A percentile compares a stretch with the other conserved stretches of the same genome.
Evolutionary conservation across 176 grass and related monocot species (phyloP).

Genomic region (Carex pumila): DNA sequence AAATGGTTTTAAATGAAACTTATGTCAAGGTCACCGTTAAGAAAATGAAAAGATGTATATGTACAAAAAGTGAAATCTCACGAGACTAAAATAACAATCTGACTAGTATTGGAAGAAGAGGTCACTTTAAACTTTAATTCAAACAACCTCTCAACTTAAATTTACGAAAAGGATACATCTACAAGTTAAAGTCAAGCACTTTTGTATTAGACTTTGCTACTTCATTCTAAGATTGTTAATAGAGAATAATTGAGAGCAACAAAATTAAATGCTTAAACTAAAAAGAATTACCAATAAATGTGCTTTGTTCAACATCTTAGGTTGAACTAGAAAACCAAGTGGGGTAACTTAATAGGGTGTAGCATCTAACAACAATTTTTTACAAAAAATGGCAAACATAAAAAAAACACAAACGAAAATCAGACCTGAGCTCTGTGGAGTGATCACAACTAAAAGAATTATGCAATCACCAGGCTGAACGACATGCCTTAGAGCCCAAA

Average conservation of each 20-base stretch:
- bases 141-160: slow-evolving; percentile 9
- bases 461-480: slow-evolving; percentile 86
- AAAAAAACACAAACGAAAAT: slow-evolving; percentile 18
- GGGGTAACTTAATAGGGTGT: not conserved
- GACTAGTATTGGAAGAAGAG: not conserved
- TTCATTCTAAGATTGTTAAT: not conserved
- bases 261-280: slow-evolving; percentile 3
- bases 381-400: not conserved
- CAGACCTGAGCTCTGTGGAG: slow-evolving; percentile 71
- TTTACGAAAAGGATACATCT: not conserved
- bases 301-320: not conserved
- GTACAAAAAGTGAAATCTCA: not conserved
- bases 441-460: slow-evolving; percentile 70
- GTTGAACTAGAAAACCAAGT: not conserved
- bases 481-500: slow-evolving; percentile 91
- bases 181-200: not conserved
- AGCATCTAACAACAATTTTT: not conserved
- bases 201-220: not conserved
- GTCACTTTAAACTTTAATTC: slow-evolving; percentile 27
- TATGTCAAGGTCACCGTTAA: not conserved
- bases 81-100: slow-evolving; percentile 16
- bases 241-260: not conserved
- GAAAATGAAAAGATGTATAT: slow-evolving; percentile 17
- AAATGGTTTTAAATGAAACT: not conserved
- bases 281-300: slow-evolving; percentile 5